Conservation (phyloP, 2,329 filamentous ascomycete genomes). For the Thielaviopsis punctulata region DNA sequence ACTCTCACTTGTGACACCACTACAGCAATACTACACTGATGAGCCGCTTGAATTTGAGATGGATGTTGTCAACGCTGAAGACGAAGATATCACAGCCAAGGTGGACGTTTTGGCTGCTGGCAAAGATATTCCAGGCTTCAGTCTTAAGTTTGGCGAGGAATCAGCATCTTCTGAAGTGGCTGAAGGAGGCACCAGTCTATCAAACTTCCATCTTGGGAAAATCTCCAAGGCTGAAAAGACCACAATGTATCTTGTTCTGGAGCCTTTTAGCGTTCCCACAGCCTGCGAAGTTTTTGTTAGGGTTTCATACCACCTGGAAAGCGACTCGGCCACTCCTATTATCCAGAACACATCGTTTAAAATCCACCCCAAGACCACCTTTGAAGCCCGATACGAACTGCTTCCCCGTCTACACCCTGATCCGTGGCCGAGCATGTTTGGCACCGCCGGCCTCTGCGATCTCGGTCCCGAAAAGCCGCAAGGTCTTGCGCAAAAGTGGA, state of each 20-base stretch:
- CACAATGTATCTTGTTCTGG: slow-evolving; percentile 30
- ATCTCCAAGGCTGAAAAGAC: slow-evolving; percentile 29
- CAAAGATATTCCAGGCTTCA: slow-evolving; percentile 30
- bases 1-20: slow-evolving; percentile 44
- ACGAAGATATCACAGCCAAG: slow-evolving; percentile 55
- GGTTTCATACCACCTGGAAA: slow-evolving; percentile 59
- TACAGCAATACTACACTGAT: slow-evolving; percentile 68
- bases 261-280: slow-evolving; percentile 31
- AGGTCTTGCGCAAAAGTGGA: slow-evolving; percentile 70
- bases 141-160: slow-evolving; percentile 22
- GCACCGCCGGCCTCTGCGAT: slow-evolving; percentile 32
- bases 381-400: slow-evolving; percentile 84
- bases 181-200: slow-evolving; percentile 26
- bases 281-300: slow-evolving; percentile 54
- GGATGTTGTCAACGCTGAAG: slow-evolving; percentile 65
- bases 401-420: slow-evolving; percentile 60
- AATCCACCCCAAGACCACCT: slow-evolving; percentile 61
- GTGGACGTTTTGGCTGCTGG: slow-evolving; percentile 54
- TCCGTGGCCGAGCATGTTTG: slow-evolving; percentile 79
- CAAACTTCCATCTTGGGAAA: slow-evolving; percentile 27
- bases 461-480: slow-evolving; percentile 22
- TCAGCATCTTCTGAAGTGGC: slow-evolving; percentile 19
- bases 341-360: slow-evolving; percentile 53
- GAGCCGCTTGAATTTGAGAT: slow-evolving; percentile 55
- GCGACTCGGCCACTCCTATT: slow-evolving; percentile 66